A percentile compares a stretch with the other conserved stretches of the same genome.
Evolutionary conservation across 208 protist species (phyloP).

Genomic region (Crithidia acanthocephali): DNA sequence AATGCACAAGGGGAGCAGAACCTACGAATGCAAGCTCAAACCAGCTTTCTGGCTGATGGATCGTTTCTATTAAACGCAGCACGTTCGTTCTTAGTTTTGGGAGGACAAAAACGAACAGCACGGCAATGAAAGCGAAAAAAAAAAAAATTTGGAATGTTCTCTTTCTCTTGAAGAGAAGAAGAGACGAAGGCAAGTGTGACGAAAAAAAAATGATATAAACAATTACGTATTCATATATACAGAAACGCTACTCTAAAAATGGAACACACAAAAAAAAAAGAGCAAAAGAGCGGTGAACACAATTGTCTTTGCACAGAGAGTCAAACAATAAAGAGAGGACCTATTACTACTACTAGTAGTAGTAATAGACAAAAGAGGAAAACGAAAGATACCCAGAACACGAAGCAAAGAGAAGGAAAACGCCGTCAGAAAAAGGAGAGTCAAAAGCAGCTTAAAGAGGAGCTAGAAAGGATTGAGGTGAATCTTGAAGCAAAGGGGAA

Average conservation of each 20-base stretch:
- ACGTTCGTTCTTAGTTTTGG: no score
- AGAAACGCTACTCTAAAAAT: not conserved
- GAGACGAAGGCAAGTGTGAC: constrained; percentile 6
- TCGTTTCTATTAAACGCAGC: no score
- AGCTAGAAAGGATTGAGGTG: no score
- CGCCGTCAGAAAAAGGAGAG: no score
- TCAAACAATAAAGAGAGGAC: not conserved
- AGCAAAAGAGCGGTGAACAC: not conserved
- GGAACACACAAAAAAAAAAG: not conserved
- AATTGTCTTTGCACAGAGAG: not conserved
- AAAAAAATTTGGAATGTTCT: constrained; percentile 7
- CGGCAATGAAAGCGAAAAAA: constrained; percentile 2
- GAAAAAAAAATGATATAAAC: no score
- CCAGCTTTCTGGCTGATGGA: no score
- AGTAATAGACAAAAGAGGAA: not conserved
- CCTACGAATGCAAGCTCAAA: no score
- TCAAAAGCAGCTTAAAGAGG: no score
- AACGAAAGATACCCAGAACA: no score
- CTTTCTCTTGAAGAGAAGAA: not conserved
- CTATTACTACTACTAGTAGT: no score
- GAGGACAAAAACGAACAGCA: constrained; percentile 2
- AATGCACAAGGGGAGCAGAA: no score
- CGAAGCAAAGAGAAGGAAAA: not conserved
- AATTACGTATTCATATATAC: not conserved
- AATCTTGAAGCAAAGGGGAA: no score